Base-by-base conservation (phyloP, 2,329 filamentous ascomycete genomes). In the Talaromyces sp. region DNA sequence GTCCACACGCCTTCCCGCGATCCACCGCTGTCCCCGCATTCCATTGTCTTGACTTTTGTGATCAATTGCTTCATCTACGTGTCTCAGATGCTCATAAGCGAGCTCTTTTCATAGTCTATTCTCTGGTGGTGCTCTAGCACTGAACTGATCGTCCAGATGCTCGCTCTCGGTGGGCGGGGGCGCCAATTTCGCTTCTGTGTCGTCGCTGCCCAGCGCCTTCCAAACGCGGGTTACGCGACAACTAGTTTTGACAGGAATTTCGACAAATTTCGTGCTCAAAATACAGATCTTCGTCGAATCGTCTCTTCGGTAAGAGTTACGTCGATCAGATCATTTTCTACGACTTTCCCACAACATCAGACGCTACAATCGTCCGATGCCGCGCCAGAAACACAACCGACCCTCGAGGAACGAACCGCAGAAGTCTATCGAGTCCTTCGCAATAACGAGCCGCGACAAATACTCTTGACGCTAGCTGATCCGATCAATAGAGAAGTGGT, bases 401-500 rank as follows among this genome's bases (percentile, higher is more conserved):
- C 56, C 2, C 51, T 49, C 27, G 13, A 40, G 3, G 51, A 63
- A 40, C 61, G 45, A 19, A 47, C 62, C 53, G 74, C n/a, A 17
- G 13, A 47, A 22, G n/a, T 77, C 65, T 69, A 72, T 64, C 65
- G 65, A 11, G 70, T 75, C 27, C 65, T 81, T 59, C 67, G 73
- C 65, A 71, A 77, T 65, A 74, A 72, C 29, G 77, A 81, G 62
- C 79, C 80, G 2, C 76, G 80, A 53, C 76, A 75, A 61, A 72
- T 81, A 25, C 74, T 81, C 68, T 67, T 74, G 47, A 74, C 73
- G 6, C 67, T 81, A 65, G 68, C 70, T 11, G 70, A 78, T 54
- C 72, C 74, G 61, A 70, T 70, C 51, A 77, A 73, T 67, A 68
- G 68, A 19, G 61, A 68, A 11, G 59, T 75, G 22, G 68, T 78